These are phyloP conservation scores for Phylloporus scabripes DNA, from an alignment of 768 basidiomycete genomes.

Conservation along the genomic window DNA sequence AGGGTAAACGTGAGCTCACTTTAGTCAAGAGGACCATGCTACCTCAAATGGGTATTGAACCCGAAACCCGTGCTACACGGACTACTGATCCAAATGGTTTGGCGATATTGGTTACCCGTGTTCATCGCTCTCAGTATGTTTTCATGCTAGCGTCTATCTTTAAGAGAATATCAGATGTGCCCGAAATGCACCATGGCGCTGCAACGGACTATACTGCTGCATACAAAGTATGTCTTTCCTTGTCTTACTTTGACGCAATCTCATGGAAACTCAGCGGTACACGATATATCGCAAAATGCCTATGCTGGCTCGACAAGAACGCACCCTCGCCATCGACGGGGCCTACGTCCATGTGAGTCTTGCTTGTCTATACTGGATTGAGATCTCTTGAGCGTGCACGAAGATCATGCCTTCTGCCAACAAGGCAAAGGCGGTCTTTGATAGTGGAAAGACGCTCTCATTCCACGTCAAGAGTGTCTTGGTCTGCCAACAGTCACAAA, in stretches of 20 bases:
- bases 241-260: neutral
- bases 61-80: conserved; percentile 56
- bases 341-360: conserved; percentile 79
- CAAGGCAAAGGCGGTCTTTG: conserved; percentile 76
- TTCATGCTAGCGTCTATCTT: conserved; percentile 76
- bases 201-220: conserved; percentile 77
- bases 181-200: conserved; percentile 49
- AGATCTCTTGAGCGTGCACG: conserved; percentile 5
- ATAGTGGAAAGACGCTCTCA: conserved; percentile 85
- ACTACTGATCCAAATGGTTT: conserved; percentile 92
- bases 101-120: conserved; percentile 8
- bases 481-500: conserved; percentile 77
- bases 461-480: conserved; percentile 88
- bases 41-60: conserved; percentile 62
- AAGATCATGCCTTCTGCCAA: conserved; percentile 88
- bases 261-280: conserved; percentile 58
- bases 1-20: conserved; percentile 78
- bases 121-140: conserved; percentile 1
- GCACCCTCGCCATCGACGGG: conserved; percentile 90
- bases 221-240: conserved; percentile 60
- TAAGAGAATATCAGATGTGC: conserved; percentile 72
- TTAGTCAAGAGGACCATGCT: conserved; percentile 77
- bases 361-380: neutral
- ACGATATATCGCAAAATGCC: conserved; percentile 92
- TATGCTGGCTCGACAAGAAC: conserved; percentile 88